Conservation (phyloP, 495 filamentous ascomycete genomes). For the Evernia prunastri region DNA sequence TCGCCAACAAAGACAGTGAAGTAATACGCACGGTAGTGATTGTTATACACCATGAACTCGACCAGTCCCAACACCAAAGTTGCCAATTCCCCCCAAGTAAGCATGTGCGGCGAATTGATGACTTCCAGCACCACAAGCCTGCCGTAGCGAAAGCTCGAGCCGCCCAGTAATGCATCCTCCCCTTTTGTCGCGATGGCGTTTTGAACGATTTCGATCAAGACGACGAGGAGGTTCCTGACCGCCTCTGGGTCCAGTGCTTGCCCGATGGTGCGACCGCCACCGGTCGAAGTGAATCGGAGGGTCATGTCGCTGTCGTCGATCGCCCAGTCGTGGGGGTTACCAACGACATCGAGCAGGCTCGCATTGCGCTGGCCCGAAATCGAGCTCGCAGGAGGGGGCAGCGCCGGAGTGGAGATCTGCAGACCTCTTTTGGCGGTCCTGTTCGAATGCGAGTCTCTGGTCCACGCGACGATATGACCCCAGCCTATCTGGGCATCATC, state of each 20-base stretch:
- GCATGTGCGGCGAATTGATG: background rate
- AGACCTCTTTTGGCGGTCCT: background rate
- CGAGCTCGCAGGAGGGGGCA: background rate
- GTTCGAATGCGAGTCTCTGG: background rate
- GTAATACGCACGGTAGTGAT: background rate
- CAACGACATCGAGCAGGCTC: background rate
- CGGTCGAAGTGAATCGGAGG: background rate
- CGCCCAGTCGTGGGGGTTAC: background rate
- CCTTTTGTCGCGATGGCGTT: background rate
- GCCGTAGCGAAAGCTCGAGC: background rate
- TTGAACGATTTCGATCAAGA: background rate
- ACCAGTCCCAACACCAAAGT: background rate
- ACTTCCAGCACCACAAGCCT: background rate
- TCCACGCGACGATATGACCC: background rate
- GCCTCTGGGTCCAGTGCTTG: background rate
- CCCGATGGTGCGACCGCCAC: background rate
- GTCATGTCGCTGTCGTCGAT: background rate
- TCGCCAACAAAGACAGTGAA: background rate
- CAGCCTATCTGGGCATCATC: background rate
- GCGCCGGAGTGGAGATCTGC: background rate
- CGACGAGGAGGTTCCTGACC: background rate
- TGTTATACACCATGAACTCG: background rate
- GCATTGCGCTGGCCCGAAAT: background rate
- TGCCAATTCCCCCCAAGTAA: background rate
- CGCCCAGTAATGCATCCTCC: background rate